phyloP scores from a whole-genome alignment of 768 basidiomycete genomes.

The Tylopilus felleus region DNA sequence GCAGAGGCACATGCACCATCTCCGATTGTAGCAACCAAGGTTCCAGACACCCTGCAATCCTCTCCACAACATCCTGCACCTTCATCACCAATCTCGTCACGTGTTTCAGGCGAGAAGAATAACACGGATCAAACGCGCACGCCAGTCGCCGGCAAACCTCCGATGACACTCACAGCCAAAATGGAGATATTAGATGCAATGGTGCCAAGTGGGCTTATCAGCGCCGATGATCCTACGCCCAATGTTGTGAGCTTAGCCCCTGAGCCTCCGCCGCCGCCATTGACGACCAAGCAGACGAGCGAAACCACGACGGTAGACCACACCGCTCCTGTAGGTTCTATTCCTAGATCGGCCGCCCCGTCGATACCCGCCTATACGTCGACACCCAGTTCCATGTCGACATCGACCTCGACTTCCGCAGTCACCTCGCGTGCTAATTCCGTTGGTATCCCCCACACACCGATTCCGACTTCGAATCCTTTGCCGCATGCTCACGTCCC shows the following conservation, averaged over 20 bases:
- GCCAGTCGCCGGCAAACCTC: slow-evolving; percentile 3
- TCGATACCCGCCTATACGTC: slow-evolving; percentile 10
- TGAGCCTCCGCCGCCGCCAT: slow-evolving; percentile 33
- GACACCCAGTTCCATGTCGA: slow-evolving; percentile 17
- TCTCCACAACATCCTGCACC: not conserved
- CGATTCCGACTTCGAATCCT: not conserved
- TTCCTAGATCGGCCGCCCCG: not conserved
- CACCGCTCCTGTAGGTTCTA: not conserved
- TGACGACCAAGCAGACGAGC: slow-evolving; percentile 21
- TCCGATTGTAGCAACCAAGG: not conserved
- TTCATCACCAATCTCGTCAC: not conserved
- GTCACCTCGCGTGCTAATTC: slow-evolving; percentile 28
- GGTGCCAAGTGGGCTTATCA: slow-evolving; percentile 19
- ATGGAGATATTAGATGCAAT: slow-evolving; percentile 24
- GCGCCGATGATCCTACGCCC: slow-evolving; percentile 16
- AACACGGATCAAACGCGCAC: slow-evolving; percentile 6
- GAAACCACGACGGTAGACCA: slow-evolving; percentile 10
- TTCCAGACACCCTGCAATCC: not conserved
- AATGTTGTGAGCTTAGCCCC: slow-evolving; percentile 28
- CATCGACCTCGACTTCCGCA: slow-evolving; percentile 22
- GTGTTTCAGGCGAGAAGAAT: not conserved
- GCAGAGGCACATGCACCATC: not conserved
- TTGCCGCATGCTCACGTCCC: not conserved
- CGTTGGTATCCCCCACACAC: slow-evolving; percentile 13
- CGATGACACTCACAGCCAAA: slow-evolving; percentile 21